Percentiles rank a stretch among this genome's conserved stretches.
These are phyloP conservation scores for Xanthoceras sorbifolium DNA, from an alignment of 345 rosid genomes.

Conservation along the genomic window DNA sequence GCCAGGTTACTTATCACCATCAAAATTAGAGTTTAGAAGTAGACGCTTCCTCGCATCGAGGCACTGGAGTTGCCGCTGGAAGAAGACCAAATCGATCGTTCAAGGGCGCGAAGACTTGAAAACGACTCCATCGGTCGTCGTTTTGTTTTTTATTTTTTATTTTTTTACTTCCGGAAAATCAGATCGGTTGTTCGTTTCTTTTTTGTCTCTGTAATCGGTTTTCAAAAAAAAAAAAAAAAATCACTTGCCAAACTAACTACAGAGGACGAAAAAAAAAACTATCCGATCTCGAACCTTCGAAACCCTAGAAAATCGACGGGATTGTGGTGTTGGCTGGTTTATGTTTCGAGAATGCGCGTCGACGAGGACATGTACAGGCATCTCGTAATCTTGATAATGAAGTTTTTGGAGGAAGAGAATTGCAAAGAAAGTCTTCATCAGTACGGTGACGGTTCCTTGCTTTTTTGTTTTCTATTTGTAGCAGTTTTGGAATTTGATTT, in stretches of 20 bases:
- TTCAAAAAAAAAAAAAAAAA: not conserved
- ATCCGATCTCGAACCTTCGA: not conserved
- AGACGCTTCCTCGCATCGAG: not conserved
- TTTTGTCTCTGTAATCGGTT: not conserved
- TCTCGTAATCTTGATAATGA: conserved; percentile 12
- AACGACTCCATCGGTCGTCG: not conserved
- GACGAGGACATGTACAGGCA: not conserved
- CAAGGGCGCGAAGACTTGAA: not conserved
- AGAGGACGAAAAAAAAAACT: not conserved
- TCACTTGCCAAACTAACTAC: not conserved
- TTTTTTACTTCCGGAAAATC: not conserved
- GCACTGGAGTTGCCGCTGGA: not conserved
- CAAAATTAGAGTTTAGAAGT: not conserved
- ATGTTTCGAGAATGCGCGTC: not conserved
- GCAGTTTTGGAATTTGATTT: not conserved
- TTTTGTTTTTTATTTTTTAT: not conserved
- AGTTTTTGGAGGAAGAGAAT: not conserved
- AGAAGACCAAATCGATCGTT: not conserved
- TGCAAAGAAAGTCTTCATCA: not conserved
- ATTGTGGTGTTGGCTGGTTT: too few species aligned
- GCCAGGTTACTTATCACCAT: not conserved
- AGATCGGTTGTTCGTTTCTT: not conserved
- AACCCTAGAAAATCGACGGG: not conserved
- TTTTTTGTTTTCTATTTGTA: too few species aligned
- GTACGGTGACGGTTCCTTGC: not conserved